Conservation (phyloP, 306 rosid species). For the Sindora glabra region DNA sequence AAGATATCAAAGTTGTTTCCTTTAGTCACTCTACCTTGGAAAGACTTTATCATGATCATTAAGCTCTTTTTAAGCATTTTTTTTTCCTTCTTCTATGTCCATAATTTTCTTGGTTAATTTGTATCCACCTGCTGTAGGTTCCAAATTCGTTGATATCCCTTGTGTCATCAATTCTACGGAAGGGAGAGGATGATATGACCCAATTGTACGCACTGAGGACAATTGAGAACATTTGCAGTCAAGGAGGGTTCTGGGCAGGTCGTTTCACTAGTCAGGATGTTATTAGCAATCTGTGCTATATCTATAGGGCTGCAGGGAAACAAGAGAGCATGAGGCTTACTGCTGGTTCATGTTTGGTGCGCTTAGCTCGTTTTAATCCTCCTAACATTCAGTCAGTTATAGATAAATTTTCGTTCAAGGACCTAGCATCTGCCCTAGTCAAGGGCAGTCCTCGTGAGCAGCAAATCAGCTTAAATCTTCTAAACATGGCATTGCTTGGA, state of each 20-base stretch:
- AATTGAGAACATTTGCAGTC: slow-evolving; percentile 83
- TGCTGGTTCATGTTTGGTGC: slow-evolving; percentile 96
- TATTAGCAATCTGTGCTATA: slow-evolving; percentile 69
- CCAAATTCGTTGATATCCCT: slow-evolving; percentile 71
- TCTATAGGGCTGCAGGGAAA: slow-evolving; percentile 84
- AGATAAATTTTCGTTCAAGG: slow-evolving; percentile 77
- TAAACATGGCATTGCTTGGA: slow-evolving; percentile 83
- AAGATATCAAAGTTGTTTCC: background rate
- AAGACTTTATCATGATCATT: background rate
- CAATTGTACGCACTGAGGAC: slow-evolving; percentile 93
- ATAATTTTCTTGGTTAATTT: background rate
- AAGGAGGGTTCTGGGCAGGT: slow-evolving; percentile 84
- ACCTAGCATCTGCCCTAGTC: slow-evolving; percentile 64
- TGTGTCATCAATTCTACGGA: slow-evolving; percentile 74
- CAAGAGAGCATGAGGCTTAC: slow-evolving; percentile 93
- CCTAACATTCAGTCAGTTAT: slow-evolving; percentile 62
- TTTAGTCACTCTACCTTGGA: background rate
- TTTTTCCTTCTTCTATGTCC: background rate
- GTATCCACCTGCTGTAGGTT: slow-evolving; percentile 45
- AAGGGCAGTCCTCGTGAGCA: slow-evolving; percentile 91
- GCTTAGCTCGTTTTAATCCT: slow-evolving; percentile 80
- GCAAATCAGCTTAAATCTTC: slow-evolving; percentile 88
- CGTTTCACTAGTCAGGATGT: slow-evolving; percentile 83
- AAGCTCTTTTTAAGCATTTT: background rate
- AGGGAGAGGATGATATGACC: slow-evolving; percentile 93